Conservation (phyloP, 2,329 filamentous ascomycete species). For the Geoglossum cookeanum region DNA sequence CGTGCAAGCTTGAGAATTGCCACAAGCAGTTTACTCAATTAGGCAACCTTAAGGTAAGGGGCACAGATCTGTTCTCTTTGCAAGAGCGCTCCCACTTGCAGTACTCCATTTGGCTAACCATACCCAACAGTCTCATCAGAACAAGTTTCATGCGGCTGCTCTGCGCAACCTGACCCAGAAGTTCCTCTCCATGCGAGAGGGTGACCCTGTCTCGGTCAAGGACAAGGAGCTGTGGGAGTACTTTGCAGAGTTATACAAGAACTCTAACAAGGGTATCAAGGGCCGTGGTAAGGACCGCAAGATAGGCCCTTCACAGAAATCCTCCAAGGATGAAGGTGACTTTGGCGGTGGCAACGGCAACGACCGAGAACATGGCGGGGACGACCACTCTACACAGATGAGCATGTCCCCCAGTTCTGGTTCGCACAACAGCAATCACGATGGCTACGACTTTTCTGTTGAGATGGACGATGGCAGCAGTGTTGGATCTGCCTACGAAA, state of each 20-base stretch:
- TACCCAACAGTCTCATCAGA: slow-evolving; percentile 55
- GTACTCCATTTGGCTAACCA: not conserved
- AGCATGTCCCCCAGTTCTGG: slow-evolving; percentile 1
- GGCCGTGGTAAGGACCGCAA: slow-evolving; percentile 73
- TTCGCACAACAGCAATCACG: slow-evolving; percentile 2
- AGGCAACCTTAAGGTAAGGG: slow-evolving; percentile 67
- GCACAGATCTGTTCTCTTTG: not conserved
- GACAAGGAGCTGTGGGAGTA: slow-evolving; percentile 71
- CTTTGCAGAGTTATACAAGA: slow-evolving; percentile 79
- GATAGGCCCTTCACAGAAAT: slow-evolving; percentile 25
- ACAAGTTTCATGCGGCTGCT: slow-evolving; percentile 72
- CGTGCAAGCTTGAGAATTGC: slow-evolving; percentile 66
- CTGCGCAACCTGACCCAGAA: slow-evolving; percentile 49
- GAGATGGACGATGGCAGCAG: slow-evolving; percentile 3
- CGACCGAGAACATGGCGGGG: not conserved
- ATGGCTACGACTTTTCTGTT: slow-evolving; percentile 1
- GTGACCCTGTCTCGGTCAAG: slow-evolving; percentile 41
- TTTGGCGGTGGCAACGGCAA: not conserved
- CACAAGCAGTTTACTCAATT: slow-evolving; percentile 77
- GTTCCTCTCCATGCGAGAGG: slow-evolving; percentile 44
- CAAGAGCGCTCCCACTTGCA: not conserved
- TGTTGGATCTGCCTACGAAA: not conserved
- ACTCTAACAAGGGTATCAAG: slow-evolving; percentile 97
- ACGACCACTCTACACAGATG: slow-evolving; percentile 1
- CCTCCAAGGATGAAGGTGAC: slow-evolving; percentile 1